phyloP scores from a whole-genome alignment of 805 yeast genomes.

The Yarrowia phangngaensis region DNA sequence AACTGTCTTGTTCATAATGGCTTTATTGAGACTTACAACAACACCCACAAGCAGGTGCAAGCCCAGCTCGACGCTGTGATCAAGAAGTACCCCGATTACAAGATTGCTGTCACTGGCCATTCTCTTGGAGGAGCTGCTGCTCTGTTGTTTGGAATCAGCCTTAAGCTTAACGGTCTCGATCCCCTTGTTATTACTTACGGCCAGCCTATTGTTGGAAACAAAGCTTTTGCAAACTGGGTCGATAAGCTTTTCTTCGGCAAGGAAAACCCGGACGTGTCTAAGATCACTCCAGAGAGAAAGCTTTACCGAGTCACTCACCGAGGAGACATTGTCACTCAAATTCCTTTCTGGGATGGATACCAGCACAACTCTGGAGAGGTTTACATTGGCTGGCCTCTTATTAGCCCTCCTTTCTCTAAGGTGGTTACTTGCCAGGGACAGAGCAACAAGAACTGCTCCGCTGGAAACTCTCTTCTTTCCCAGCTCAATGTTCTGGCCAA shows the following conservation, averaged over 20 bases:
- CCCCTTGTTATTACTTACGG: constrained; percentile 22
- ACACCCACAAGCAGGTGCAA: constrained; percentile 5
- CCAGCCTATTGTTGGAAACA: constrained; percentile 24
- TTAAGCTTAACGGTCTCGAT: constrained; percentile 9
- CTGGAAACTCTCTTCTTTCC: no score
- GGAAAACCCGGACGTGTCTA: background rate
- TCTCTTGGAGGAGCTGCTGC: constrained; percentile 24
- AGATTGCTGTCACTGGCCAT: constrained; percentile 15
- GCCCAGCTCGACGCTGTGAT: background rate
- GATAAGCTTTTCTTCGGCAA: constrained; percentile 17
- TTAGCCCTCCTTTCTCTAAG: constrained; percentile 4
- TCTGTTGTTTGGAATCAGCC: constrained; percentile 12
- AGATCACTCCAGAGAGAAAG: background rate
- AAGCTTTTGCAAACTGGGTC: constrained; percentile 9
- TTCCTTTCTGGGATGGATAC: constrained; percentile 26
- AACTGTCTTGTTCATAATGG: constrained; percentile 16
- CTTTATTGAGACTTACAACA: constrained; percentile 10
- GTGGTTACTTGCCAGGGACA: constrained; percentile 23
- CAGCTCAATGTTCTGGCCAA: no score
- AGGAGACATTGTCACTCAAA: constrained; percentile 20
- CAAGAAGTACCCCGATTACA: constrained; percentile 16
- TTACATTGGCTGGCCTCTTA: constrained; percentile 1
- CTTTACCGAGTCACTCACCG: constrained; percentile 24
- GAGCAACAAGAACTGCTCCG: constrained; percentile 11
- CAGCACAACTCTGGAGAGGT: constrained; percentile 17